phyloP scores from a whole-genome alignment of 192 early-diverging fungal genomes.

The Diversispora eburnea region DNA sequence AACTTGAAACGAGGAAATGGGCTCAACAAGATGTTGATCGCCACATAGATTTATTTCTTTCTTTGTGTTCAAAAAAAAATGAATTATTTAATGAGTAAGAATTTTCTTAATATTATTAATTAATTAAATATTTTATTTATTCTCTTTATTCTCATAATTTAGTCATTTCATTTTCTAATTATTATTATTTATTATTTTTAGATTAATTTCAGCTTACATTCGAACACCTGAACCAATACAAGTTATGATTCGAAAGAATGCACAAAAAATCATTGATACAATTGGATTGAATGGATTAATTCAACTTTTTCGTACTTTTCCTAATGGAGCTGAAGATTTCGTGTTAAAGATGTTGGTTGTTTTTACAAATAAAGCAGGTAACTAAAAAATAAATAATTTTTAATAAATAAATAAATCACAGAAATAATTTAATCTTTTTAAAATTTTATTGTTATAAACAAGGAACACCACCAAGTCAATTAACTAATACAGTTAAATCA shows the following conservation, averaged over 20 bases:
- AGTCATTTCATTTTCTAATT: conserved; percentile 26
- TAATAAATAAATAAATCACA: not conserved
- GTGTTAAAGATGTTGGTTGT: conserved; percentile 59
- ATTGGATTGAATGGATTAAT: conserved; percentile 51
- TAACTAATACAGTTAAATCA: conserved; percentile 55
- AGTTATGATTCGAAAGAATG: conserved; percentile 10
- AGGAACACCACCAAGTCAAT: conserved; percentile 43
- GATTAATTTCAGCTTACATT: not conserved
- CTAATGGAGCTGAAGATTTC: conserved; percentile 67
- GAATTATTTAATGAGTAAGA: conserved; percentile 62
- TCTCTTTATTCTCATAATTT: not conserved
- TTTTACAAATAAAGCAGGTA: conserved; percentile 54
- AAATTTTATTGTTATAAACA: conserved; percentile 17
- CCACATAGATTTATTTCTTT: conserved; percentile 73
- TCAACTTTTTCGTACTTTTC: conserved; percentile 59
- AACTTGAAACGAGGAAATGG: conserved; percentile 34
- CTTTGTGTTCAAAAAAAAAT: conserved; percentile 69
- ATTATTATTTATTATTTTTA: not conserved
- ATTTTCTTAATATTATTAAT: conserved; percentile 31
- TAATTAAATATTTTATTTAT: conserved; percentile 26
- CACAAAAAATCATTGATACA: conserved; percentile 4
- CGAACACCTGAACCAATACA: conserved; percentile 2
- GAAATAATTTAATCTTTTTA: not conserved
- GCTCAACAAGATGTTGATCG: conserved; percentile 61
- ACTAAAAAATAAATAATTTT: not conserved